Conservation (phyloP, 306 rosid species). For the Malus fusca region DNA sequence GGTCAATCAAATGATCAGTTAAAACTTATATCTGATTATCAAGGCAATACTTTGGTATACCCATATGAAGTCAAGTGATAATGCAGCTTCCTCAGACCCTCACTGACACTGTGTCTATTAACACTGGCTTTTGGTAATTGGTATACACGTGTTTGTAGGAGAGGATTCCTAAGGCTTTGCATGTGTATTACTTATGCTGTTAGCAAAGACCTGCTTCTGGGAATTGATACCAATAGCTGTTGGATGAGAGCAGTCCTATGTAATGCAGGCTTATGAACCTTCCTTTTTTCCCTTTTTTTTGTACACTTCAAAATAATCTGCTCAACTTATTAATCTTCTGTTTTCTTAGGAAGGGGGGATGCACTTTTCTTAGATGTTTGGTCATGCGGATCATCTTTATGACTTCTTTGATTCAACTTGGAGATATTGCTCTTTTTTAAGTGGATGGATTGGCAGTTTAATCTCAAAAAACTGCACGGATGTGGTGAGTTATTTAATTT, state of each 20-base stretch:
- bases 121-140: not conserved
- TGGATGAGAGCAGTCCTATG: not conserved
- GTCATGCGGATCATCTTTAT: conserved; percentile 27
- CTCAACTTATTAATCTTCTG: conserved; percentile 19
- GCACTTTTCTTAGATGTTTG: conserved; percentile 34
- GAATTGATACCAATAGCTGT: too few relatives aligned
- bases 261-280: not conserved
- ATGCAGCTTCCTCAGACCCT: not conserved
- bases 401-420: conserved; percentile 31
- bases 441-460: conserved; percentile 39
- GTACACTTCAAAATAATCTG: not conserved
- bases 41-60: not conserved
- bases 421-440: conserved; percentile 30
- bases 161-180: too few relatives aligned
- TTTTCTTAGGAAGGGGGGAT: conserved; percentile 25
- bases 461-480: conserved; percentile 20
- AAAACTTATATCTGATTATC: not conserved
- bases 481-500: conserved; percentile 28
- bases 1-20: not conserved
- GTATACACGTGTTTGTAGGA: too few relatives aligned
- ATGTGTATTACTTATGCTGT: too few relatives aligned
- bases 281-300: not conserved
- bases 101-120: not conserved
- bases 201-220: not conserved
- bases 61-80: not conserved